Conservation (phyloP, 306 rosid genomes). For the Alnus rubra region DNA sequence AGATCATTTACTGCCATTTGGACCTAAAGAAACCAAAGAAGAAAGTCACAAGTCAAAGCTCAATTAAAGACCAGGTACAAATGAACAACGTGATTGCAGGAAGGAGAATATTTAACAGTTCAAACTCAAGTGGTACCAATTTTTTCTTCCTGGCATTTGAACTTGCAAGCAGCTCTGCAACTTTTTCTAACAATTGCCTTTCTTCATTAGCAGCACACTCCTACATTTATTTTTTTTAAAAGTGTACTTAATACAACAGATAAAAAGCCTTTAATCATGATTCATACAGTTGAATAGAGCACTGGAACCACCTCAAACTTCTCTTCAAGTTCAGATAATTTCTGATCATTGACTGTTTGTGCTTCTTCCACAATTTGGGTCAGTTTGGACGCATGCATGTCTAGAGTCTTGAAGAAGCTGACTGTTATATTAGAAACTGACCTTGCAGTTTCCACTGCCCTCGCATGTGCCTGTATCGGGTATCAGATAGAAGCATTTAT, state of each 20-base stretch:
- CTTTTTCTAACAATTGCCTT: slow-evolving; percentile 79
- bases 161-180: slow-evolving; percentile 91
- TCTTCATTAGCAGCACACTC: slow-evolving; percentile 96
- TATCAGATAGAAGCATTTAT: neutral
- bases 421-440: slow-evolving; percentile 82
- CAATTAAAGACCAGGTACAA: neutral
- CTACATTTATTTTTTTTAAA: slow-evolving; percentile 36
- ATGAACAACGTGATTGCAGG: neutral
- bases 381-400: slow-evolving; percentile 78
- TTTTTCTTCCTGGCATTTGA: slow-evolving; percentile 92
- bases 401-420: slow-evolving; percentile 79
- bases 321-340: slow-evolving; percentile 81
- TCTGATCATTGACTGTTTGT: slow-evolving; percentile 70
- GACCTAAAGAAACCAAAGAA: slow-evolving; percentile 51
- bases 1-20: slow-evolving; percentile 87
- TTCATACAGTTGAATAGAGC: slow-evolving; percentile 14
- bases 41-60: neutral
- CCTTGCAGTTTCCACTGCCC: slow-evolving; percentile 89
- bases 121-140: slow-evolving; percentile 54
- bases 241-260: slow-evolving; percentile 6
- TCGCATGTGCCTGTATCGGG: slow-evolving; percentile 76
- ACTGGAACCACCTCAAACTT: slow-evolving; percentile 81
- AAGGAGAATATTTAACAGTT: neutral
- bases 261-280: slow-evolving; percentile 6
- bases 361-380: slow-evolving; percentile 85